Evolutionary conservation across 805 yeast species (phyloP), one percentile per base, ranked within the genome.

Genomic region (Pichia cephalocereana): DNA sequence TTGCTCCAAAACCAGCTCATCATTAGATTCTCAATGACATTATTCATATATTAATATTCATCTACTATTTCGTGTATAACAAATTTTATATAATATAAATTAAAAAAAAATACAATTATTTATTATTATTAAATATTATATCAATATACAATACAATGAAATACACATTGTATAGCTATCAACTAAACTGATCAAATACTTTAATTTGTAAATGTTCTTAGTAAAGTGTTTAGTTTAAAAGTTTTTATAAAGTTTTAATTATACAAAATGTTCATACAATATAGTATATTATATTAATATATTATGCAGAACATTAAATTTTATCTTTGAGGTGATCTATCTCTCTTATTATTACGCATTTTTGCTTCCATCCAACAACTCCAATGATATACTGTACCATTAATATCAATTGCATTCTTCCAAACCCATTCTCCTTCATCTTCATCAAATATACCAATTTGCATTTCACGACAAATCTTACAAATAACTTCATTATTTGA

Each of bases 351-450:
- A 19, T 38, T 47, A 30, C 47, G 52, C 2, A 61, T 61, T 41
- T 55, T 57, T 10, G 86, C 74, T 54, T 87, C 93, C n/a, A 74
- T 66, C 59, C 74, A 78, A 59, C 95, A 86, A 2, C 79, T 71
- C 39, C 80, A 81, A 65, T 86, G 93, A 59, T 77, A 81, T 27
- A 77, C 71, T 43, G 52, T 58, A 12, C 65, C 63, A 45, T 72
- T 69, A 1, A 69, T 70, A 45, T 70, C 71, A 14, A 80, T 70
- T 2, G 88, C 82, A 58, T 83, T 81, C 52, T 70, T 73, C 89
- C 90, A 85, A 19, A 85, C 76, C 95, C 95, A 86, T 55, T 83
- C 90, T 49, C 89, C 91, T 2, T 75, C 65, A 42, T 80, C 83
- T 55, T 84, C 91, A 54, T 79, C 80, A 71, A 82, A 86, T 8